These are phyloP conservation scores for Podila horticola DNA, from an alignment of 192 early-diverging fungal genomes.

Conservation along the genomic window DNA sequence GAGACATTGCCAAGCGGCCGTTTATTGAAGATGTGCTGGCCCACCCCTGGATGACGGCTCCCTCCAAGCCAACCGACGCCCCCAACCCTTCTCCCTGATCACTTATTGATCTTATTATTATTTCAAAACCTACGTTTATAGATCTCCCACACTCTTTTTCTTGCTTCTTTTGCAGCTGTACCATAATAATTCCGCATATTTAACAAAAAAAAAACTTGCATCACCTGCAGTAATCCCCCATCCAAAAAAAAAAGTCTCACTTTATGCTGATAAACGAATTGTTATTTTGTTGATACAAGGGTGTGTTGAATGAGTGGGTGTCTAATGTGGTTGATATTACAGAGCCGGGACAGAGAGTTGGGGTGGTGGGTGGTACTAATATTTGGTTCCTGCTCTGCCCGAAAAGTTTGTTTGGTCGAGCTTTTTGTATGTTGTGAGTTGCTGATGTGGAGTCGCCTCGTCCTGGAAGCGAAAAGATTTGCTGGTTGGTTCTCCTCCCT, in stretches of 20 bases:
- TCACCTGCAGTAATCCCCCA: neutral
- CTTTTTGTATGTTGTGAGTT: too few species aligned
- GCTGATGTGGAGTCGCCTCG: too few species aligned
- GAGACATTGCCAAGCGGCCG: slow-evolving; percentile 75
- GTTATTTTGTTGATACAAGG: too few species aligned
- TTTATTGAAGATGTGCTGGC: slow-evolving; percentile 80
- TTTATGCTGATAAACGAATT: too few species aligned
- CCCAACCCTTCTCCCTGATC: neutral
- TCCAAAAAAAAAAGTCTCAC: neutral
- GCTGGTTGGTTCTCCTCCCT: neutral
- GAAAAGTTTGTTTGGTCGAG: too few species aligned
- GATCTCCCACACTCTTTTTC: neutral
- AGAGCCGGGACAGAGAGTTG: too few species aligned
- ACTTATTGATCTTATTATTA: neutral
- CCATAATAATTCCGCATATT: neutral
- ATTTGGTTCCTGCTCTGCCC: too few species aligned
- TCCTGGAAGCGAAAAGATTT: neutral
- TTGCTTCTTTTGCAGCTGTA: neutral
- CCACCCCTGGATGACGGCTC: slow-evolving; percentile 73
- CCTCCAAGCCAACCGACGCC: slow-evolving; percentile 9
- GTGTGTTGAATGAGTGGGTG: too few species aligned
- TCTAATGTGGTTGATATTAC: too few species aligned
- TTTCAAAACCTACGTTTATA: neutral
- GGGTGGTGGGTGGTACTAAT: too few species aligned
- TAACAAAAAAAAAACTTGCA: neutral